Evolutionary conservation across 1,284 basidiomycete species (phyloP), one percentile per base, ranked within the genome.

Genomic region (Melampsora americana): DNA sequence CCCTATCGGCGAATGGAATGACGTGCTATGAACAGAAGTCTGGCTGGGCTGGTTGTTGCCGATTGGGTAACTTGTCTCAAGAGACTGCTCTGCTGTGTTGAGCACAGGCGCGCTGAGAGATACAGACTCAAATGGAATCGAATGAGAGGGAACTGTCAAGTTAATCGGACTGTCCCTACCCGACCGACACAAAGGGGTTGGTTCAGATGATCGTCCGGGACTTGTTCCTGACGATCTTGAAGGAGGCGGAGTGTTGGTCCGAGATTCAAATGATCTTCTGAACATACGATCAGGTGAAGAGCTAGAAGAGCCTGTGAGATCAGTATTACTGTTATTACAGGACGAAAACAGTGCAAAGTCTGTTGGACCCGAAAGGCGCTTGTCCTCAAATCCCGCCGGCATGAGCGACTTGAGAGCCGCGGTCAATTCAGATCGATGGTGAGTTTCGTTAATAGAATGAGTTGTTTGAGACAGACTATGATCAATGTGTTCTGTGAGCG

Each of bases 1-100:
- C 71, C 83, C 81, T 53, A 82, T 80, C 78, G 82, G 16, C 75
- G 78, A 35, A 76, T 79, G 75, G 78, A 79, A 28, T 69, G 74
- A 14, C 77, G 50, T 4, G 23, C 50, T 53, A 16, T 3, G 50
- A 16, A 12, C 18, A 23, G 50, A 16, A 18, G 12, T 3, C 5
- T 23, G 16, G 23, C 16, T 12, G 50, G 50, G 18, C 50, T 18
- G 50, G 50, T 4, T 20, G 35, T 35, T 35, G 35, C 9, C 9
- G 35, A 3, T 35, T 35, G 35, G 35, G 35, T 35, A 35, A 35
- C 35, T 35, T 35, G 35, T 35, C 9, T 35, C 35, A 35, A 3
- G 35, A 35, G 35, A 35, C 35, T 35, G 35, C 3, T 35, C 35
- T 35, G 9, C 9, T 35, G 35, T 35, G 35, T 35, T 35, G 35